These are phyloP conservation scores for Colletotrichum simmondsii DNA, from an alignment of 2,329 filamentous ascomycete species.

Conservation along the genomic window DNA sequence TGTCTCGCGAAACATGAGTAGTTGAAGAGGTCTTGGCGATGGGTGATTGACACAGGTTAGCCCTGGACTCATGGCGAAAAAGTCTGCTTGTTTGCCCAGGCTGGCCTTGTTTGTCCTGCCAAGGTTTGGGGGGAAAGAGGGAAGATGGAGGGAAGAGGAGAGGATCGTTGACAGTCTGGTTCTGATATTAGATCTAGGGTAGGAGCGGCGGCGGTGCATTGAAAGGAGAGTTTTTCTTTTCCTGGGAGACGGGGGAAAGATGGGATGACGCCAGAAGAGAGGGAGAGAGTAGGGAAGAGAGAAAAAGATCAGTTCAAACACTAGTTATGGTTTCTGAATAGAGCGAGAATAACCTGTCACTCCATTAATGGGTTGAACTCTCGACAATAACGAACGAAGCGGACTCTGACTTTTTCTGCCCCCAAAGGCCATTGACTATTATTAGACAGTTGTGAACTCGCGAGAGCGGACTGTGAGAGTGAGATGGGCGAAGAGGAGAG, in stretches of 20 bases:
- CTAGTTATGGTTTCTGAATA: conserved; percentile 2
- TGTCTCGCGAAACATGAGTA: background rate
- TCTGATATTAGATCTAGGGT: background rate
- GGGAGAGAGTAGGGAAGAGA: background rate
- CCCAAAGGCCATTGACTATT: conserved; percentile 9
- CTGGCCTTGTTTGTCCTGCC: conserved; percentile 6
- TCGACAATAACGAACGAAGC: background rate
- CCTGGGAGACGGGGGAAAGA: background rate
- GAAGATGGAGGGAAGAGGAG: background rate
- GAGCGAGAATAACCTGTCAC: background rate
- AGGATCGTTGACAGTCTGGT: background rate
- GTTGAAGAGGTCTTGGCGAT: background rate
- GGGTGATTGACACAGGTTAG: background rate
- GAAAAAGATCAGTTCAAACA: conserved; percentile 16
- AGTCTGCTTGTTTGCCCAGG: background rate
- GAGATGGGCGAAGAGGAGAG: too few species aligned
- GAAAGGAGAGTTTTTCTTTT: background rate
- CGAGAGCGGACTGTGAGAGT: background rate
- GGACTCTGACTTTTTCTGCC: background rate
- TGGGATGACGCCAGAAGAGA: conserved; percentile 12
- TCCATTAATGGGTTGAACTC: conserved; percentile 13
- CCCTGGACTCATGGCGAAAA: background rate
- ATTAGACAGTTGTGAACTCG: background rate
- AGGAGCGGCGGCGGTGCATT: background rate
- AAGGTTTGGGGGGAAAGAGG: background rate